A percentile compares a stretch with the other conserved stretches of the same genome.
phyloP scores from a whole-genome alignment of 768 basidiomycete species.

The Lactarius hatsudake region DNA sequence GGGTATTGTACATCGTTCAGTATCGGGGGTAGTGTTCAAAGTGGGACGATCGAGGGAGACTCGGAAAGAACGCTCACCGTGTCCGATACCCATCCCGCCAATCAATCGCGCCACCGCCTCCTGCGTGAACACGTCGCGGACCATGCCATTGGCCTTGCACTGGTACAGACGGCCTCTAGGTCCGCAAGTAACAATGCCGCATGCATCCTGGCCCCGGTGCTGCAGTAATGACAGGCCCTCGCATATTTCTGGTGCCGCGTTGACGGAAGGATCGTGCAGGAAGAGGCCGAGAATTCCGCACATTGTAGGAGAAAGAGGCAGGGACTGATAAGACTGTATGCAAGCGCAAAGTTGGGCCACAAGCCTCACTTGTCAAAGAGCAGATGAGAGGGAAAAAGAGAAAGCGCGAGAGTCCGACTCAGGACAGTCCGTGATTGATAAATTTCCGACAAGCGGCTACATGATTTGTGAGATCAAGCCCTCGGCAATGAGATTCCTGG shows the following conservation, averaged over 20 bases:
- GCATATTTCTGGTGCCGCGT: constrained; percentile 84
- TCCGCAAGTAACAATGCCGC: constrained; percentile 95
- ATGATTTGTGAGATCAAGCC: not conserved
- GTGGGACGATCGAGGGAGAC: no score
- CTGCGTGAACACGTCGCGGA: constrained; percentile 91
- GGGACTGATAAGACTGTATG: not conserved
- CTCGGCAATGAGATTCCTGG: not conserved
- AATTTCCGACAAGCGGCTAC: not conserved
- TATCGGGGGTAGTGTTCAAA: not conserved
- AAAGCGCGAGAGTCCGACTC: not conserved
- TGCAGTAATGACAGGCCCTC: constrained; percentile 96
- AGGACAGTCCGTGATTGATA: not conserved
- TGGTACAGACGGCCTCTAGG: constrained; percentile 94
- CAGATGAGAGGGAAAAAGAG: not conserved
- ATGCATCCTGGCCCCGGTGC: constrained; percentile 97
- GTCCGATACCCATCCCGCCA: constrained; percentile 97
- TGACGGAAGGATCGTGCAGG: constrained; percentile 68
- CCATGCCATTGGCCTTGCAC: constrained; percentile 99
- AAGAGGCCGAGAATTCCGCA: constrained; percentile 92
- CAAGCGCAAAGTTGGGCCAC: not conserved
- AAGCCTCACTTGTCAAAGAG: constrained; percentile 1
- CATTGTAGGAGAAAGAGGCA: constrained; percentile 45
- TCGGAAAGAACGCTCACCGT: constrained; percentile 56
- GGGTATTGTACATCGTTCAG: not conserved
- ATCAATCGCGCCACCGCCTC: constrained; percentile 71